These are phyloP conservation scores for Quillaja saponaria DNA, from an alignment of 306 rosid genomes.

Conservation along the genomic window DNA sequence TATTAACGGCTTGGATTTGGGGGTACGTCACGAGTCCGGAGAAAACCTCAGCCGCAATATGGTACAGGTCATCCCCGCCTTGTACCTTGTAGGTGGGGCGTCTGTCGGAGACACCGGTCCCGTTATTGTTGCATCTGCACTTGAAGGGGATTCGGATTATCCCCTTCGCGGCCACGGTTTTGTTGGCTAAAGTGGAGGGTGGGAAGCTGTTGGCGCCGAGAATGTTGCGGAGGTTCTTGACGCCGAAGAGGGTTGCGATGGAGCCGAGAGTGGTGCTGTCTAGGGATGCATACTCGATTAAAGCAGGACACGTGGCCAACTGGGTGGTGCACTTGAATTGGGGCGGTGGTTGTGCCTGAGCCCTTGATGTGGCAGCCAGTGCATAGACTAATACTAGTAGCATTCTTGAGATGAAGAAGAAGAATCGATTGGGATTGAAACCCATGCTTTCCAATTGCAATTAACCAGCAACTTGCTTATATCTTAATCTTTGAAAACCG, in stretches of 20 bases:
- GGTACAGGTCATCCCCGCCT: conserved; percentile 37
- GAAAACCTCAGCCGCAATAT: conserved; percentile 49
- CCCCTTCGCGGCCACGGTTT: not conserved
- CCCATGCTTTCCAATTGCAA: no score
- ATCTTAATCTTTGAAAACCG: no score
- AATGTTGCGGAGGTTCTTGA: conserved; percentile 47
- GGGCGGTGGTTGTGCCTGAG: conserved; percentile 28
- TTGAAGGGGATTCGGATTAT: conserved; percentile 55
- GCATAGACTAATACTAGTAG: conserved; percentile 5
- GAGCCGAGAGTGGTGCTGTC: conserved; percentile 49
- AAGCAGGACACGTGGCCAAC: conserved; percentile 37
- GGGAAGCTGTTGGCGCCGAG: conserved; percentile 62
- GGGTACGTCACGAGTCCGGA: conserved; percentile 37
- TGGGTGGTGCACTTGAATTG: conserved; percentile 46
- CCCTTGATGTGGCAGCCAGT: conserved; percentile 17
- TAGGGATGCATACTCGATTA: conserved; percentile 42
- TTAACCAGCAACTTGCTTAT: no score
- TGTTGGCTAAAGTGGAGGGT: not conserved
- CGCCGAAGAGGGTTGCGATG: conserved; percentile 63
- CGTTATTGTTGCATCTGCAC: conserved; percentile 51
- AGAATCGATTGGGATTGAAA: no score
- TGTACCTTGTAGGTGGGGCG: conserved; percentile 50
- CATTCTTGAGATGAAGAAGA: no score
- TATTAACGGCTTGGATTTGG: conserved; percentile 45
- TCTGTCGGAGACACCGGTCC: conserved; percentile 44